phyloP scores from a whole-genome alignment of 1,284 basidiomycete species.

The Ustilago lituana region DNA sequence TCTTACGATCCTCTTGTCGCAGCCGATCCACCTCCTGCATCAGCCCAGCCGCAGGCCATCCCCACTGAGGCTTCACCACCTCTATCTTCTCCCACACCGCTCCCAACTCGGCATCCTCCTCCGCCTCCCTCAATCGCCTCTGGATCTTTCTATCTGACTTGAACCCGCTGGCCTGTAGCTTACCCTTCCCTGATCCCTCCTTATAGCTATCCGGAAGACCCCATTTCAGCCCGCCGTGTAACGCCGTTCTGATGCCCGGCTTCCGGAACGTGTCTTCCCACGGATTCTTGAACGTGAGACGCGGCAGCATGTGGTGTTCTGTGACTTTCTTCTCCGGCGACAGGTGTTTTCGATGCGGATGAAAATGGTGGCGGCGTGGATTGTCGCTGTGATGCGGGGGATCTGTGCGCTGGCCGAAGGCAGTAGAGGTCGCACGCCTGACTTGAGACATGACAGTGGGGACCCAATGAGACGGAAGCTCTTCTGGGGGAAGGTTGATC shows the following conservation, averaged over 20 bases:
- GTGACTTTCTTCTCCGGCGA: slow-evolving; percentile 3
- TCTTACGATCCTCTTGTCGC: not conserved
- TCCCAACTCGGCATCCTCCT: slow-evolving; percentile 23
- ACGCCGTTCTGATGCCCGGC: slow-evolving; percentile 32
- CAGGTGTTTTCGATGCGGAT: not conserved
- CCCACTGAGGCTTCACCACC: slow-evolving; percentile 40
- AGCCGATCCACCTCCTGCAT: slow-evolving; percentile 20
- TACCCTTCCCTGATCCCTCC: slow-evolving; percentile 31
- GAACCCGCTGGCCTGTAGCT: slow-evolving; percentile 19
- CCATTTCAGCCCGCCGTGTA: slow-evolving; percentile 56
- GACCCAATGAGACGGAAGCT: slow-evolving; percentile 40
- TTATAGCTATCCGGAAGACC: slow-evolving; percentile 53
- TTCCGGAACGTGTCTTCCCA: slow-evolving; percentile 51
- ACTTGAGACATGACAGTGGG: slow-evolving; percentile 28
- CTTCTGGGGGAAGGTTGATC: slow-evolving; percentile 10
- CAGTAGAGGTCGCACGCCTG: slow-evolving; percentile 26
- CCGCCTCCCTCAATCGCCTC: slow-evolving; percentile 10
- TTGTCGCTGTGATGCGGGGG: slow-evolving; percentile 7
- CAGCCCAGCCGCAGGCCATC: slow-evolving; percentile 22
- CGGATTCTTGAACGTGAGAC: slow-evolving; percentile 48
- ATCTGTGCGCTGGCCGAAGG: slow-evolving; percentile 17
- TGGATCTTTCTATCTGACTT: slow-evolving; percentile 26
- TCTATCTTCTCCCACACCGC: slow-evolving; percentile 43
- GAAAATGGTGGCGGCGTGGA: not conserved
- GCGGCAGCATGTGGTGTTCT: slow-evolving; percentile 34